Conservation (phyloP, 208 protist species). For the Trypanosomatidae sp. region DNA sequence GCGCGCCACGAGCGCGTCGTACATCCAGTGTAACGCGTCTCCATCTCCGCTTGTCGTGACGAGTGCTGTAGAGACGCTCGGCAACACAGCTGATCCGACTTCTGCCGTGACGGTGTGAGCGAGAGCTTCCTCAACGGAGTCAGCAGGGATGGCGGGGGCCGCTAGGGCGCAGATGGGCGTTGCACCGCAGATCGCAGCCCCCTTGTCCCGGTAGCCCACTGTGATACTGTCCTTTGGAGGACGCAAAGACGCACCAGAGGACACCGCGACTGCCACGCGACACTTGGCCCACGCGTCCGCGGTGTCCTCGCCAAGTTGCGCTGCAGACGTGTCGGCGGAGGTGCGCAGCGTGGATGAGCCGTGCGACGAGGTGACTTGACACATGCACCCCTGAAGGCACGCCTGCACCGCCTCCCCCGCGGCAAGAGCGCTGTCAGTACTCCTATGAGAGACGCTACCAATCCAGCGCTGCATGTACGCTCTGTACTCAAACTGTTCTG, state of each 20-base stretch:
- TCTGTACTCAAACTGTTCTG: constrained; percentile 31
- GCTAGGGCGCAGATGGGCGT: neutral
- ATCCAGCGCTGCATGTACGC: constrained; percentile 23
- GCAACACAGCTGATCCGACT: constrained; percentile 1
- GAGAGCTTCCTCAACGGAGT: constrained; percentile 14
- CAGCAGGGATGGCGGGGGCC: neutral
- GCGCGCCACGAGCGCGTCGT: constrained; percentile 12
- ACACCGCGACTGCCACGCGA: neutral
- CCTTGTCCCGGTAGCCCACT: neutral
- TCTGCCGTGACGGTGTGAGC: neutral
- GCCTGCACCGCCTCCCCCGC: constrained; percentile 7
- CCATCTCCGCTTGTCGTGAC: constrained; percentile 2
- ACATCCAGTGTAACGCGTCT: constrained; percentile 23
- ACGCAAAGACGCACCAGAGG: neutral
- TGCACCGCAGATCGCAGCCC: neutral
- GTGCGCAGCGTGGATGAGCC: constrained; percentile 20
- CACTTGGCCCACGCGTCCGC: neutral
- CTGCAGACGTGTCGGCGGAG: constrained; percentile 14
- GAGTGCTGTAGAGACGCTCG: neutral
- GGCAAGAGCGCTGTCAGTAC: neutral
- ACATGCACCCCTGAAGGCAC: constrained; percentile 17
- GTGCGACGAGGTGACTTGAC: constrained; percentile 12
- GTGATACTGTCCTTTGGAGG: neutral
- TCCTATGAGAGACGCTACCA: neutral
- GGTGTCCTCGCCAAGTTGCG: constrained; percentile 23